Percentiles rank a stretch among this genome's conserved stretches.
phyloP scores from a whole-genome alignment of 441 rosid species.

The Brassica balearica region DNA sequence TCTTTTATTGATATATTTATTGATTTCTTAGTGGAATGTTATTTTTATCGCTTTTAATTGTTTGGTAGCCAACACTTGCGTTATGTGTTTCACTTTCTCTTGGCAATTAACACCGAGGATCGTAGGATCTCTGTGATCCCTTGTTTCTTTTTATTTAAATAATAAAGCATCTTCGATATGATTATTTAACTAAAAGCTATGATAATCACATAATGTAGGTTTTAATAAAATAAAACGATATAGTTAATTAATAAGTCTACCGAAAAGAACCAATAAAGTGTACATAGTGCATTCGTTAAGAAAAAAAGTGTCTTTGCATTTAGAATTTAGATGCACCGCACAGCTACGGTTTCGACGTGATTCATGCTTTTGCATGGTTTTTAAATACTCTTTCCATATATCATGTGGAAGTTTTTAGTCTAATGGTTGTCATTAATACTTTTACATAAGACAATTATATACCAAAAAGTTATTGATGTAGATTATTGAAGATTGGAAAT shows the following conservation, averaged over 20 bases:
- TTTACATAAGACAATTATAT: too few species aligned
- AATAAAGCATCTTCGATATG: constrained; percentile 27
- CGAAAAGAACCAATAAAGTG: not conserved
- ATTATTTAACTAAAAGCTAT: constrained; percentile 29
- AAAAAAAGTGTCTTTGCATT: too few species aligned
- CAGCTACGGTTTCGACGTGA: too few species aligned
- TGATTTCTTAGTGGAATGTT: constrained; percentile 6
- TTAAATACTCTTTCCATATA: too few species aligned
- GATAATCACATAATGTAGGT: constrained; percentile 21
- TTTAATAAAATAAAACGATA: not conserved
- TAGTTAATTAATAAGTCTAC: not conserved
- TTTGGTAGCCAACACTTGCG: constrained; percentile 35
- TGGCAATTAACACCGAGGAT: constrained; percentile 26
- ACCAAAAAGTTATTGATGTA: too few species aligned
- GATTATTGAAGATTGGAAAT: too few species aligned
- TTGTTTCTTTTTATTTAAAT: not conserved
- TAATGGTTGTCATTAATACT: not conserved
- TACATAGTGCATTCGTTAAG: too few species aligned
- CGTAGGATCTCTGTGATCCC: constrained; percentile 24
- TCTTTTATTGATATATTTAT: not conserved
- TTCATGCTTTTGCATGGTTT: too few species aligned
- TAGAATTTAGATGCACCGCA: too few species aligned
- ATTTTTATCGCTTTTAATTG: constrained; percentile 8
- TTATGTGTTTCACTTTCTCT: constrained; percentile 40
- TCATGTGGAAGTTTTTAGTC: not conserved